phyloP scores from a whole-genome alignment of 2,329 filamentous ascomycete genomes.

The Cordyceps tenuipes region DNA sequence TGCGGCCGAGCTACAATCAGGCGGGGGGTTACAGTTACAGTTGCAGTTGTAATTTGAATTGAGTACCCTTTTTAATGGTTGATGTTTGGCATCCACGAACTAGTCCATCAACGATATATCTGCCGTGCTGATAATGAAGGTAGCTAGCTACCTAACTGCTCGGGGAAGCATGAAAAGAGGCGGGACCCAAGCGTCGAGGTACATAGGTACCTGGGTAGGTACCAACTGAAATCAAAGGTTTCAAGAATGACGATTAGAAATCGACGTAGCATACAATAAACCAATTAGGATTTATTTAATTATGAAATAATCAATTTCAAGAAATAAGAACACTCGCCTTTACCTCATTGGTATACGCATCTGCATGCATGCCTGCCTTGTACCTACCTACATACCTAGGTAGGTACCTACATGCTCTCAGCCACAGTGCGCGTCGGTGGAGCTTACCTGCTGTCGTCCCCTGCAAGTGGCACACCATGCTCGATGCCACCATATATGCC shows the following conservation, averaged over 20 bases:
- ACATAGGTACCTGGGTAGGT: not conserved
- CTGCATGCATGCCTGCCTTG: not conserved
- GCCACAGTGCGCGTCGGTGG: slow-evolving; percentile 1
- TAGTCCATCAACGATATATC: not conserved
- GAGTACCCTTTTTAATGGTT: not conserved
- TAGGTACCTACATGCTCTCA: not conserved
- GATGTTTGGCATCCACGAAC: not conserved
- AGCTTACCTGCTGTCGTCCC: not conserved
- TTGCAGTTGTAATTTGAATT: not conserved
- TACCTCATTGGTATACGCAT: not conserved
- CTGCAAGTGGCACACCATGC: slow-evolving; percentile 7
- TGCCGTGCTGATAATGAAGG: not conserved
- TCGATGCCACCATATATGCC: not conserved
- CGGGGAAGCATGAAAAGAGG: not conserved
- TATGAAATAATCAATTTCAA: not conserved
- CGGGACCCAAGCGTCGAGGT: not conserved
- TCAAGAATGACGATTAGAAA: not conserved
- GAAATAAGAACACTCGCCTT: not conserved
- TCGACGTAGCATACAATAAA: not conserved
- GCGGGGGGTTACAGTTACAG: not conserved
- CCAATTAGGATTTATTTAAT: too few relatives aligned
- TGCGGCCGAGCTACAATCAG: not conserved
- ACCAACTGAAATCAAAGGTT: not conserved
- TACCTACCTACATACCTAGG: too few relatives aligned
- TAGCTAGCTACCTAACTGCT: too few relatives aligned